Percentiles rank a stretch among this genome's conserved stretches.
These are phyloP conservation scores for Aspergillus leporis DNA, from an alignment of 495 filamentous ascomycete genomes.

Conservation along the genomic window DNA sequence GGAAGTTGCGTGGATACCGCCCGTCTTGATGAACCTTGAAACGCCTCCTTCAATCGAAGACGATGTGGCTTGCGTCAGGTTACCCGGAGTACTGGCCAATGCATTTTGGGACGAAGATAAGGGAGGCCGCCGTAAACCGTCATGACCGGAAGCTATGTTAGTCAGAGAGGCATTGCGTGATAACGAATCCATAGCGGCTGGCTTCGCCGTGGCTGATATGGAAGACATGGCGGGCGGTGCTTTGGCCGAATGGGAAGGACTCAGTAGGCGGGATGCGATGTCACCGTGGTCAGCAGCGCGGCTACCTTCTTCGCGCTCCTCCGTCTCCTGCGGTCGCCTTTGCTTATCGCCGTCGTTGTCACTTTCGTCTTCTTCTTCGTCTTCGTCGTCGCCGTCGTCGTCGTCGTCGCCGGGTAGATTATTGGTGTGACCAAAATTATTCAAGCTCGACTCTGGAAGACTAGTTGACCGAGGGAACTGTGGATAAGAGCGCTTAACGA, in stretches of 20 bases:
- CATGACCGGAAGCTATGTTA: constrained; percentile 37
- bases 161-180: constrained; percentile 41
- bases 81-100: constrained; percentile 30
- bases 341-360: constrained; percentile 23
- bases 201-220: constrained; percentile 47
- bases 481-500: constrained; percentile 49
- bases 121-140: constrained; percentile 33
- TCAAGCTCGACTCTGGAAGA: constrained; percentile 45
- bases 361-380: constrained; percentile 25
- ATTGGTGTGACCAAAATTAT: constrained; percentile 30
- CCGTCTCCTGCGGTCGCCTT: constrained; percentile 13
- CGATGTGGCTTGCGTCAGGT: constrained; percentile 37
- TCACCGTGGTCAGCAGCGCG: constrained; percentile 33
- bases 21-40: constrained; percentile 45
- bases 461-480: constrained; percentile 46
- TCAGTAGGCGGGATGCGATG: constrained; percentile 44
- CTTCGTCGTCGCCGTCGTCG: constrained; percentile 28
- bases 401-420: constrained; percentile 23
- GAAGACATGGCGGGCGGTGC: constrained; percentile 52
- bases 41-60: constrained; percentile 52
- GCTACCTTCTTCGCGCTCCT: constrained; percentile 19
- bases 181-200: constrained; percentile 31
- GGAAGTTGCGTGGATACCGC: constrained; percentile 29
- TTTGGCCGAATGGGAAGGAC: constrained; percentile 43
- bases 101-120: constrained; percentile 30